Evolutionary conservation across 2,329 filamentous ascomycete species (phyloP).

Genomic region (Ophiostoma ips): DNA sequence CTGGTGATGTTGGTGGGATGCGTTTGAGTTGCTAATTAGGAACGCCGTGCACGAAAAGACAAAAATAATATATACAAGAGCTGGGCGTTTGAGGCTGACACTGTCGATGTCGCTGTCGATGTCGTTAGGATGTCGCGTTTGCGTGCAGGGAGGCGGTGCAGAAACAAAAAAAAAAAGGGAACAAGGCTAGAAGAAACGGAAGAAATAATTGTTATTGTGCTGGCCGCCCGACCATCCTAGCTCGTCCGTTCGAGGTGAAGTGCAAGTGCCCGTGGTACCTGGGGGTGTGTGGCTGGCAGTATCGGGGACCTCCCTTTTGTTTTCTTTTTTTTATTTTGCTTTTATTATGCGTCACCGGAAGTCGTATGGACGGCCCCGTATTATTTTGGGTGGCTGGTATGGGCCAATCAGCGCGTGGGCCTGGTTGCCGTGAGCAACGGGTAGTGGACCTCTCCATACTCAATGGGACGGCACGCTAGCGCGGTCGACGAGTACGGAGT

Average conservation of each 20-base stretch:
- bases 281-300: no score
- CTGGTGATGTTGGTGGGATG: not conserved
- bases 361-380: constrained; percentile 1
- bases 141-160: not conserved
- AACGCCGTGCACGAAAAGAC: no score
- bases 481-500: no score
- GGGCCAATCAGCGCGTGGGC: constrained; percentile 13
- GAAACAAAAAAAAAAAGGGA: constrained; percentile 1
- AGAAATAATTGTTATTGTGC: constrained; percentile 9
- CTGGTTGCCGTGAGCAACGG: constrained; percentile 18
- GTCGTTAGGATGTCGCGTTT: not conserved
- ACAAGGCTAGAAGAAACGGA: not conserved
- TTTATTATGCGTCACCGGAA: not conserved
- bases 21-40: not conserved
- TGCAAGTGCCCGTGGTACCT: no score
- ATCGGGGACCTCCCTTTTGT: not conserved
- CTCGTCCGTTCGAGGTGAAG: not conserved
- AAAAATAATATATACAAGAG: no score
- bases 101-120: not conserved
- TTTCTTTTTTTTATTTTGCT: constrained; percentile 7
- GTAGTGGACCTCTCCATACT: not conserved
- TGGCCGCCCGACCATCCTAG: constrained; percentile 6
- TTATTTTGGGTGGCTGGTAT: constrained; percentile 7
- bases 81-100: no score
- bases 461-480: no score